Conservation (phyloP, 352 stramenopile genomes). For the Phytophthora citricola region DNA sequence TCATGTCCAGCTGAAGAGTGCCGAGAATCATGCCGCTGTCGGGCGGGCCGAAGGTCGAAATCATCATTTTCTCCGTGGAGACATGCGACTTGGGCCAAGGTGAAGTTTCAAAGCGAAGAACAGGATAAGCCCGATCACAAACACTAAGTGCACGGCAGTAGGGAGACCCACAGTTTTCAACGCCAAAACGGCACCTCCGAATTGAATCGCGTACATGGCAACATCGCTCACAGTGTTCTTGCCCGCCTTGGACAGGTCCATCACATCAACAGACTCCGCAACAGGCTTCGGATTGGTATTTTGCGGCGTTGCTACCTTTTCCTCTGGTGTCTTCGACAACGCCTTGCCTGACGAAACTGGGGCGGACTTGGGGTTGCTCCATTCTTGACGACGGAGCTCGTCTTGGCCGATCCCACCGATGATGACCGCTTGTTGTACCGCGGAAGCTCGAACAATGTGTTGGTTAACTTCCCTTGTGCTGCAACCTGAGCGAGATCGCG, state of each 20-base stretch:
- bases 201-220: conserved; percentile 55
- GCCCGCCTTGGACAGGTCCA: conserved; percentile 32
- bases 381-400: conserved; percentile 9
- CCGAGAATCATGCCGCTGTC: conserved; percentile 76
- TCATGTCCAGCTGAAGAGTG: conserved; percentile 74
- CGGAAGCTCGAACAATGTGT: conserved; percentile 48
- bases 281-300: conserved; percentile 7
- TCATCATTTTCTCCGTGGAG: conserved; percentile 69
- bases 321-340: background rate
- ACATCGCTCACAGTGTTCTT: conserved; percentile 51
- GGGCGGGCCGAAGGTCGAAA: conserved; percentile 61
- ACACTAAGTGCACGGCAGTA: conserved; percentile 47
- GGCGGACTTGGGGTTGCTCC: conserved; percentile 1
- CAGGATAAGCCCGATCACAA: conserved; percentile 51
- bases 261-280: conserved; percentile 15
- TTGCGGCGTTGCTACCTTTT: background rate
- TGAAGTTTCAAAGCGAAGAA: conserved; percentile 66
- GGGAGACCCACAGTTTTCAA: conserved; percentile 57
- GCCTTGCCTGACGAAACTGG: conserved; percentile 9
- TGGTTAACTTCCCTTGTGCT: conserved; percentile 51
- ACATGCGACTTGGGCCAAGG: conserved; percentile 66
- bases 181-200: conserved; percentile 54
- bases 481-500: conserved; percentile 42
- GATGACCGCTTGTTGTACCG: conserved; percentile 16
- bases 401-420: conserved; percentile 21